Conservation (phyloP, 2,329 filamentous ascomycete genomes). For the Calonectria montana region DNA sequence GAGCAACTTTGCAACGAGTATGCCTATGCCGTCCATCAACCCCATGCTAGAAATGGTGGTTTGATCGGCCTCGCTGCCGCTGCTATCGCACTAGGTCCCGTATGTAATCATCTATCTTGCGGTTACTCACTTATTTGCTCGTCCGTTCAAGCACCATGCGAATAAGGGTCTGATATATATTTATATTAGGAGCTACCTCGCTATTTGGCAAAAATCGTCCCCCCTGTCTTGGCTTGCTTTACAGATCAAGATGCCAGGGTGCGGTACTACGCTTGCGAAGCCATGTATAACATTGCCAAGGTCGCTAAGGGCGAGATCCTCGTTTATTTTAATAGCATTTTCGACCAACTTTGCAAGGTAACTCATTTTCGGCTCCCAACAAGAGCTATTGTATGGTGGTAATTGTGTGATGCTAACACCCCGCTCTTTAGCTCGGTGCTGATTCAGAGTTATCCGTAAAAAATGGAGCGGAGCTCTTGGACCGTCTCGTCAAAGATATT, state of each 20-base stretch:
- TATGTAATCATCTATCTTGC: conserved; percentile 60
- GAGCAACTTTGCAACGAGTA: conserved; percentile 98
- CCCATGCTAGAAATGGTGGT: conserved; percentile 95
- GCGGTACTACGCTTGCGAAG: conserved; percentile 97
- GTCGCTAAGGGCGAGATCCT: conserved; percentile 98
- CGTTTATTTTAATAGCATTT: conserved; percentile 98
- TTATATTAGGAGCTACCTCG: conserved; percentile 81
- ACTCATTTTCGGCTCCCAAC: background rate
- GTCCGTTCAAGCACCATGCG: background rate
- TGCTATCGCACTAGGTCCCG: conserved; percentile 91
- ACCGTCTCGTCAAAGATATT: conserved; percentile 95
- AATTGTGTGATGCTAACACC: background rate
- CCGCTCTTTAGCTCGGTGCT: conserved; percentile 78
- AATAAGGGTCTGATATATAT: background rate
- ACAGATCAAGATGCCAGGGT: conserved; percentile 97
- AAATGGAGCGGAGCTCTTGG: conserved; percentile 94
- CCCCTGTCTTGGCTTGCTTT: conserved; percentile 96
- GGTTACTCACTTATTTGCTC: background rate
- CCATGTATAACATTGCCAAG: conserved; percentile 99
- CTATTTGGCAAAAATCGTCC: conserved; percentile 93
- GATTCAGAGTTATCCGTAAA: conserved; percentile 98
- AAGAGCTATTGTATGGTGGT: background rate
- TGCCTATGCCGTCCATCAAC: conserved; percentile 96
- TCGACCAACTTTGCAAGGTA: conserved; percentile 97
- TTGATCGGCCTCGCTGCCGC: conserved; percentile 95